Percentiles rank a stretch among this genome's conserved stretches.
These are phyloP conservation scores for Entomortierella parvispora DNA, from an alignment of 192 early-diverging fungal species.

Conservation along the genomic window DNA sequence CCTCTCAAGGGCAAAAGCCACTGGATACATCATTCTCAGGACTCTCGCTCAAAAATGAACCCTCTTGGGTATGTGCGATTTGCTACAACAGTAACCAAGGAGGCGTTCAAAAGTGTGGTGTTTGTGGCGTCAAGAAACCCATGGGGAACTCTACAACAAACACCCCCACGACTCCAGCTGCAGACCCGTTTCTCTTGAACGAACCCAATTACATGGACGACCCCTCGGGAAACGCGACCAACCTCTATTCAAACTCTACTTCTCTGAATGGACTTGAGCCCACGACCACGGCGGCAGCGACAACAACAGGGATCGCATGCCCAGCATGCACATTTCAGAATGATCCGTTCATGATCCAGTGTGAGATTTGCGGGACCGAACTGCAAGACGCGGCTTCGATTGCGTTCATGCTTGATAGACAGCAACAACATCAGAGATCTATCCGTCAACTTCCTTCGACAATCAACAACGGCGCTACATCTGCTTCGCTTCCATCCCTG, in stretches of 20 bases:
- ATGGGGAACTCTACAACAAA: slow-evolving; percentile 3
- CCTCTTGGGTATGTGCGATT: slow-evolving; percentile 64
- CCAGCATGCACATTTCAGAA: slow-evolving; percentile 91
- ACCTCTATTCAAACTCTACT: neutral
- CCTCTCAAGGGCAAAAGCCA: slow-evolving; percentile 3
- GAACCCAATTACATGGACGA: neutral
- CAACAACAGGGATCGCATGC: slow-evolving; percentile 61
- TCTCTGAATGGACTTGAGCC: neutral
- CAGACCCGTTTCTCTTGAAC: slow-evolving; percentile 21
- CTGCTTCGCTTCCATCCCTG: slow-evolving; percentile 1
- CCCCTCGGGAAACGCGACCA: neutral
- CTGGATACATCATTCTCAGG: slow-evolving; percentile 17
- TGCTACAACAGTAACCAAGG: slow-evolving; percentile 61
- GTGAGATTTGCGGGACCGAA: slow-evolving; percentile 86
- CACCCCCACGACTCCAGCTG: slow-evolving; percentile 4
- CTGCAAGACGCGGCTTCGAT: slow-evolving; percentile 54
- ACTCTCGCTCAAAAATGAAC: slow-evolving; percentile 18
- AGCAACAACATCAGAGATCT: slow-evolving; percentile 41
- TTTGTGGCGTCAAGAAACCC: slow-evolving; percentile 66
- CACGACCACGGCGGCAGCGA: neutral
- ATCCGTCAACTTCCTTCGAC: slow-evolving; percentile 32
- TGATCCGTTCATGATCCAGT: slow-evolving; percentile 78
- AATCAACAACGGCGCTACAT: neutral
- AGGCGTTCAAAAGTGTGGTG: slow-evolving; percentile 55
- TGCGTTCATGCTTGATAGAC: slow-evolving; percentile 38